Evolutionary conservation across 2,329 filamentous ascomycete genomes (phyloP).

Genomic region (Stagonosporopsis chrysanthemi): DNA sequence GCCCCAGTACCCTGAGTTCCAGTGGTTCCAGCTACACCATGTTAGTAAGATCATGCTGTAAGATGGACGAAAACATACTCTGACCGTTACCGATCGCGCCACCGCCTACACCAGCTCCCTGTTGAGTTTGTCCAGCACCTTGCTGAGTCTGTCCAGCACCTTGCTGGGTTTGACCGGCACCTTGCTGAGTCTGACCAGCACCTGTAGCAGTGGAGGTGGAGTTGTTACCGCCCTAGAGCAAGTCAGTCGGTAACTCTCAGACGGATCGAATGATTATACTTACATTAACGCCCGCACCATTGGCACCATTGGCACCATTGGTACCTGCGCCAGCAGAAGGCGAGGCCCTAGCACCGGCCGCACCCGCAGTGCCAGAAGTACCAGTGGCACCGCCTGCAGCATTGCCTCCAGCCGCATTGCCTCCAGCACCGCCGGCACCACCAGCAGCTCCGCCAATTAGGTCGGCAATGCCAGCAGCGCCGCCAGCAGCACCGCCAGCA

Average conservation of each 20-base stretch:
- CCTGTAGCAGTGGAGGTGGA: slow-evolving; percentile 11
- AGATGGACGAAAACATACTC: background rate
- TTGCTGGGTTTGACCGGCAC: background rate
- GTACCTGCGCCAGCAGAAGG: too few species aligned
- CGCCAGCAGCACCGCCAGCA: slow-evolving; percentile 10
- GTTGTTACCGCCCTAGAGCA: slow-evolving; percentile 10
- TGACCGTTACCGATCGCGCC: background rate
- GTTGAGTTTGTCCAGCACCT: background rate
- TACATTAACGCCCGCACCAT: slow-evolving; percentile 4
- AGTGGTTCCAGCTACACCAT: background rate
- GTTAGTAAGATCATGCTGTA: background rate
- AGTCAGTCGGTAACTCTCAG: background rate
- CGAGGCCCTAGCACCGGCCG: background rate
- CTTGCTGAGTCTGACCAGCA: background rate
- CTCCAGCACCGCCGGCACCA: slow-evolving; percentile 11
- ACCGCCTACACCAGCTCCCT: background rate
- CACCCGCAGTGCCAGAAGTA: background rate
- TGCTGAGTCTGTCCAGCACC: background rate
- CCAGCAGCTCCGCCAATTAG: slow-evolving; percentile 17
- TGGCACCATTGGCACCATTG: slow-evolving; percentile 7
- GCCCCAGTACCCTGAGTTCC: background rate
- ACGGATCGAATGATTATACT: background rate
- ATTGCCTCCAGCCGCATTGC: slow-evolving; percentile 7
- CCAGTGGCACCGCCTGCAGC: slow-evolving; percentile 7
- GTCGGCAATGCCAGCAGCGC: slow-evolving; percentile 6